Evolutionary conservation across 345 rosid species (phyloP).

Genomic region (rapeseed (Brassica napus)): Da-Ae NC_063434.1:8071501-8072000

Average conservation of each 20-base stretch:
- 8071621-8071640: background rate
- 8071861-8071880: conserved; percentile 17
- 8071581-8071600: background rate
- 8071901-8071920: background rate
- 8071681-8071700: background rate
- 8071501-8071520: conserved; percentile 24
- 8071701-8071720: background rate
- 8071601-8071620: background rate
- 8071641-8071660: background rate
- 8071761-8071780: background rate
- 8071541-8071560: background rate
- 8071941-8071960: background rate
- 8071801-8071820: conserved; percentile 1
- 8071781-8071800: background rate
- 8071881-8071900: background rate
- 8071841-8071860: conserved; percentile 56
- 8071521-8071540: conserved; percentile 16
- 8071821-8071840: conserved; percentile 39
- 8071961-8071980: background rate
- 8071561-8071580: background rate
- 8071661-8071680: background rate
- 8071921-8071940: conserved; percentile 8
- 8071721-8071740: background rate
- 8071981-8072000: background rate
- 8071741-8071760: background rate